Conservation (phyloP, 768 basidiomycete species). For the Russula earlei region DNA sequence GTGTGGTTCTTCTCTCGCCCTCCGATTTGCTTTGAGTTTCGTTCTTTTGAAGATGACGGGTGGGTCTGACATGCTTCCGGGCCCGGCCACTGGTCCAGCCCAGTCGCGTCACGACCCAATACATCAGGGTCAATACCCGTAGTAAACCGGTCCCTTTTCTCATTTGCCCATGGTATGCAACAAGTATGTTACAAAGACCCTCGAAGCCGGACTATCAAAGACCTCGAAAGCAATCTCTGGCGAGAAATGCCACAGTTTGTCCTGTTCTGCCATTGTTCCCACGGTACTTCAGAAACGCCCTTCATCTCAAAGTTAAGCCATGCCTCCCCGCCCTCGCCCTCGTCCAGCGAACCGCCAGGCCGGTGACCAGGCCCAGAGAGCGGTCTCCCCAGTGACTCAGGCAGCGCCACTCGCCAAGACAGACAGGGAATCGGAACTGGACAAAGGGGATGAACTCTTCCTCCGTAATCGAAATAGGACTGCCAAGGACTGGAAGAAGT, state of each 20-base stretch:
- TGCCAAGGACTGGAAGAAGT: constrained; percentile 45
- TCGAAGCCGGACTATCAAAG: too few relatives aligned
- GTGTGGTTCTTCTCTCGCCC: constrained; percentile 30
- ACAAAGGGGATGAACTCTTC: constrained; percentile 62
- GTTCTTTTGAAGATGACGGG: constrained; percentile 37
- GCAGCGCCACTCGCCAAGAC: constrained; percentile 6
- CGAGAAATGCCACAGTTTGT: neutral
- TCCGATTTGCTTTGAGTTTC: constrained; percentile 31
- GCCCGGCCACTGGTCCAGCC: neutral
- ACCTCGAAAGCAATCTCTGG: too few relatives aligned
- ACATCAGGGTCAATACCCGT: neutral
- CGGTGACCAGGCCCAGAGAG: constrained; percentile 1
- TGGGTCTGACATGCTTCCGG: constrained; percentile 25
- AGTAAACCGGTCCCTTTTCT: neutral
- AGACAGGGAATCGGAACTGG: constrained; percentile 24
- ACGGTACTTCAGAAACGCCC: constrained; percentile 7
- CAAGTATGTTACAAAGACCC: neutral
- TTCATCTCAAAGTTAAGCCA: constrained; percentile 3
- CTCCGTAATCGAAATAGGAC: constrained; percentile 56
- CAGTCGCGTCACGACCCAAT: neutral
- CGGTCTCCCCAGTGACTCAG: constrained; percentile 7
- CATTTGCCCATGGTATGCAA: neutral
- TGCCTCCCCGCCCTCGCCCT: constrained; percentile 20
- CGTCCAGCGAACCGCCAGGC: constrained; percentile 19
- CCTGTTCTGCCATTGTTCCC: neutral